phyloP scores from a whole-genome alignment of 495 filamentous ascomycete species.

The Penicillium tannophilum region DNA sequence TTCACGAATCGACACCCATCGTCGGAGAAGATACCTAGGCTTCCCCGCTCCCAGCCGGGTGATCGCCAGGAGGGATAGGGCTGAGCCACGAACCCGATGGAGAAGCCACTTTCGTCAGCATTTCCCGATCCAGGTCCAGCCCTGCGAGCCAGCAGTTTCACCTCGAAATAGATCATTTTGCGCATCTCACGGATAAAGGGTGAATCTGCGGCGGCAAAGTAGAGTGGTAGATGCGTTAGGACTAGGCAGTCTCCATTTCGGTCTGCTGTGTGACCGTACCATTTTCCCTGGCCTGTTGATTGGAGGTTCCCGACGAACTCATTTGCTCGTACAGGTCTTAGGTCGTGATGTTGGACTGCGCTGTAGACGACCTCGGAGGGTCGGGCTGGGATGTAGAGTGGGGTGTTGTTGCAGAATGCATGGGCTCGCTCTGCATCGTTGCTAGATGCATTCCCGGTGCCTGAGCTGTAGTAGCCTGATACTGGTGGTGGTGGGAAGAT shows the following conservation, averaged over 20 bases:
- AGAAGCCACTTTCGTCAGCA: slow-evolving; percentile 61
- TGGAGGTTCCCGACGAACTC: slow-evolving; percentile 51
- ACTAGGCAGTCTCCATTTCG: slow-evolving; percentile 49
- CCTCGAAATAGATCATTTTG: slow-evolving; percentile 80
- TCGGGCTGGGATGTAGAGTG: slow-evolving; percentile 59
- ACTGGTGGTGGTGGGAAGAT: slow-evolving; percentile 81
- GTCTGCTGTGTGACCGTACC: slow-evolving; percentile 47
- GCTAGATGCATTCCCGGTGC: slow-evolving; percentile 71
- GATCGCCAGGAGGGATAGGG: slow-evolving; percentile 88
- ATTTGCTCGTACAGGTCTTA: slow-evolving; percentile 46
- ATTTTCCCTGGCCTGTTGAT: slow-evolving; percentile 35
- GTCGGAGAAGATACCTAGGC: slow-evolving; percentile 85
- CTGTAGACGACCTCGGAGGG: slow-evolving; percentile 43
- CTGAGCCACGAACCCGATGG: slow-evolving; percentile 75
- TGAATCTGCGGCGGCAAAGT: slow-evolving; percentile 67
- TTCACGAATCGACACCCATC: slow-evolving; percentile 88
- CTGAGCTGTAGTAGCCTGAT: slow-evolving; percentile 65
- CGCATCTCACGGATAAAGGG: slow-evolving; percentile 57
- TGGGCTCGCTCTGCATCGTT: slow-evolving; percentile 72
- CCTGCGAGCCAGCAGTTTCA: slow-evolving; percentile 56
- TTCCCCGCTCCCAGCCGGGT: slow-evolving; percentile 88
- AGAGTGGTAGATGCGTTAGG: slow-evolving; percentile 72
- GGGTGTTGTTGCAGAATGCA: slow-evolving; percentile 66
- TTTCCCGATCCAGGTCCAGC: slow-evolving; percentile 28
- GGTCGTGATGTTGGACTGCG: slow-evolving; percentile 42